A percentile compares a stretch with the other conserved stretches of the same genome.
Evolutionary conservation across 2,329 filamentous ascomycete species (phyloP).

Genomic region (Capronia epimyces): DNA sequence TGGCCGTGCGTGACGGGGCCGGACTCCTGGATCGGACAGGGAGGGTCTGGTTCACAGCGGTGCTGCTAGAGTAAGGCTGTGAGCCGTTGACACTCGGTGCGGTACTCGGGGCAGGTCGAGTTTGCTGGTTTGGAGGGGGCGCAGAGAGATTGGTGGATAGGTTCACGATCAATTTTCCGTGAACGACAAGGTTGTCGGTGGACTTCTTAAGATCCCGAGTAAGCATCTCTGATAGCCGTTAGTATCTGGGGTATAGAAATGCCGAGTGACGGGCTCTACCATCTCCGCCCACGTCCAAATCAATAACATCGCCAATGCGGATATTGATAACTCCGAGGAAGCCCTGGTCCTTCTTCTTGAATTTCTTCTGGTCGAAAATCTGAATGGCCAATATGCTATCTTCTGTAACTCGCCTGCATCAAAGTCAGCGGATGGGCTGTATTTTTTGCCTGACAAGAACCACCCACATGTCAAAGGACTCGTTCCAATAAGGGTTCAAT

Average conservation of each 20-base stretch:
- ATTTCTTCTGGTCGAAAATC: conserved; percentile 99
- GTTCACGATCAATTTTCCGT: conserved; percentile 95
- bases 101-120: conserved; percentile 21
- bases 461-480: conserved; percentile 93
- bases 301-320: conserved; percentile 87
- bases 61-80: conserved; percentile 14
- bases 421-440: conserved; percentile 4
- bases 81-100: conserved; percentile 22
- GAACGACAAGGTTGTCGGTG: conserved; percentile 93
- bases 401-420: conserved; percentile 73
- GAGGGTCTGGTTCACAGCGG: conserved; percentile 20
- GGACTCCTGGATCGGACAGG: conserved; percentile 31
- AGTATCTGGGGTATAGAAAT: neutral
- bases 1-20: conserved; percentile 31
- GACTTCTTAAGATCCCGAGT: conserved; percentile 96
- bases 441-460: neutral
- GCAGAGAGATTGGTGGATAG: conserved; percentile 80
- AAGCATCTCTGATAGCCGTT: conserved; percentile 69
- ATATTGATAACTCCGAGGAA: conserved; percentile 98
- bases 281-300: conserved; percentile 81
- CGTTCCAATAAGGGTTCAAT: conserved; percentile 99
- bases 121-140: conserved; percentile 24
- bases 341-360: conserved; percentile 99
- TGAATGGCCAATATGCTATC: conserved; percentile 96
- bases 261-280: conserved; percentile 50